Conservation (phyloP, 2,329 filamentous ascomycete species). For the Tolypocladium sp. region DNA sequence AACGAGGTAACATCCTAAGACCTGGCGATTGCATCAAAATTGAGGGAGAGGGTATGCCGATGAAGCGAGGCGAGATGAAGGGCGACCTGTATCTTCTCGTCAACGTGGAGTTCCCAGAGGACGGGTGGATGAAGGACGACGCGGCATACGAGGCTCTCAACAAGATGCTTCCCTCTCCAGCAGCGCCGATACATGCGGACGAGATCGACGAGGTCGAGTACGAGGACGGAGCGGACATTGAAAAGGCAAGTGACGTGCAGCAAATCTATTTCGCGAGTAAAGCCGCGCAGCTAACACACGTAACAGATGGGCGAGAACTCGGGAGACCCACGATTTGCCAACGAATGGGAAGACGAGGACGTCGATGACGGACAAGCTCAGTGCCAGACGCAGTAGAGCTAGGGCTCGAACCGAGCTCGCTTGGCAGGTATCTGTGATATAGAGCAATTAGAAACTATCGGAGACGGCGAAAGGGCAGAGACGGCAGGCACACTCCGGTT, state of each 20-base stretch:
- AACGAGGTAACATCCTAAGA: constrained; percentile 71
- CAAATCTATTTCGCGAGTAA: background rate
- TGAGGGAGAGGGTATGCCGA: constrained; percentile 85
- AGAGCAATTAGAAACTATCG: background rate
- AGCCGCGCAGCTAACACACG: constrained; percentile 13
- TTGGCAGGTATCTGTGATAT: background rate
- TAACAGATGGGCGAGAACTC: constrained; percentile 61
- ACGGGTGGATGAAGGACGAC: constrained; percentile 72
- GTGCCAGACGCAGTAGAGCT: constrained; percentile 60
- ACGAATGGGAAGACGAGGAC: constrained; percentile 64
- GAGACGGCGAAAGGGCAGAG: background rate
- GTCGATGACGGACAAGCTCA: constrained; percentile 58
- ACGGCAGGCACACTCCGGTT: background rate
- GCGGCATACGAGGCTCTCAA: constrained; percentile 59
- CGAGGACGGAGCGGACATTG: constrained; percentile 72
- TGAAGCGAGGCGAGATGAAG: constrained; percentile 72
- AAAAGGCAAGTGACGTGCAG: constrained; percentile 51
- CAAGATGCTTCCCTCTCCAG: constrained; percentile 63
- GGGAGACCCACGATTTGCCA: constrained; percentile 55
- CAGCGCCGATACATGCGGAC: constrained; percentile 55
- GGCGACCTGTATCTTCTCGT: constrained; percentile 85
- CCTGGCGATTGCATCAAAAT: constrained; percentile 83
- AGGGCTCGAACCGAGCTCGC: background rate
- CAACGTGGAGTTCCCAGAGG: constrained; percentile 79
- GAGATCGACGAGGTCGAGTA: constrained; percentile 82